Evolutionary conservation across 257 asterid genomes (phyloP).

Genomic region (Solanum sejunctum): DNA sequence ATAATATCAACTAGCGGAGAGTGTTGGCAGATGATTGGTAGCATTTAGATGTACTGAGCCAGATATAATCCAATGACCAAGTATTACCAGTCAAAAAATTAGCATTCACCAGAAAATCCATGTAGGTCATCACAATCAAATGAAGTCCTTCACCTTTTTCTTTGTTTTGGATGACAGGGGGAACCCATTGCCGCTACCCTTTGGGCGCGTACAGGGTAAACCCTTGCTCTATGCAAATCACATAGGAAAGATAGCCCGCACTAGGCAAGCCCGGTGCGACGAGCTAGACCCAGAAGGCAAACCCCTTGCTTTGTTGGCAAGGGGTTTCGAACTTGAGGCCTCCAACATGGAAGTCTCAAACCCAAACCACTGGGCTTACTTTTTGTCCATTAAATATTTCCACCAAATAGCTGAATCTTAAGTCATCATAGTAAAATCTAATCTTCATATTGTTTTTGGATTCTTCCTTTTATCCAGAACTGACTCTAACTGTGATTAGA

Average conservation of each 20-base stretch:
- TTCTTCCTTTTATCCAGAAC: background rate
- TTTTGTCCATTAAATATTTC: background rate
- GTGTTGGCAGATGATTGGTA: background rate
- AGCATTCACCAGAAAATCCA: background rate
- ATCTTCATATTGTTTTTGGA: background rate
- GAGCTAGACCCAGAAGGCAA: no score
- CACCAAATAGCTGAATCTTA: background rate
- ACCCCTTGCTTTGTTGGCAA: no score
- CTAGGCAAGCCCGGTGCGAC: no score
- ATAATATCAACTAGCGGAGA: background rate
- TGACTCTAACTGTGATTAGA: background rate
- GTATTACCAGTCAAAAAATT: background rate
- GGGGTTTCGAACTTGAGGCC: no score
- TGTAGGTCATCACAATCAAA: background rate
- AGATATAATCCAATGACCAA: background rate
- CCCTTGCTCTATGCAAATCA: no score
- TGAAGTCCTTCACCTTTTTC: background rate
- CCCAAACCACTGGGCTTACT: background rate
- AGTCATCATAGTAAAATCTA: background rate
- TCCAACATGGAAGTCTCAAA: no score
- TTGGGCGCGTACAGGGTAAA: no score
- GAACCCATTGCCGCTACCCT: no score
- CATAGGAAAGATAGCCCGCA: no score
- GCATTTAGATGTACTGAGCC: background rate
- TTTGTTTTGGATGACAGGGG: no score